Evolutionary conservation across 768 basidiomycete genomes (phyloP).

Genomic region (Pleurotus citrinopileatus): DNA sequence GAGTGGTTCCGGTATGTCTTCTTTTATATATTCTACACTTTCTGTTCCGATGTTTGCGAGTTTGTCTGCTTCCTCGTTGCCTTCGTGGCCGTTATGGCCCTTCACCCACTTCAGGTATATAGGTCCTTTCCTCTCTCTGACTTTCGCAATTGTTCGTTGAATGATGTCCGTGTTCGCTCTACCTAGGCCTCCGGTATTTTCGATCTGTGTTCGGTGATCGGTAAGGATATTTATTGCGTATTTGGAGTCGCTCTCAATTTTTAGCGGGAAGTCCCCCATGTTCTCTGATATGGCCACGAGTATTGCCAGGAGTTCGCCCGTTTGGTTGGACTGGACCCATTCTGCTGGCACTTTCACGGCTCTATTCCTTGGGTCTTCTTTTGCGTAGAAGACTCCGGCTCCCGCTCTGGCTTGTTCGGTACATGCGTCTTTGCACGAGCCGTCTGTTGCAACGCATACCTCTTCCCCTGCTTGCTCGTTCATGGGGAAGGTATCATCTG

Average conservation of each 20-base stretch:
- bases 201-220: conserved; percentile 15
- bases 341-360: conserved; percentile 11
- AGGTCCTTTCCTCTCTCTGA: conserved; percentile 13
- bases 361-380: conserved; percentile 15
- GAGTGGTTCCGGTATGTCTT: neutral
- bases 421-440: neutral
- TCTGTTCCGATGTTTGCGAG: conserved; percentile 16
- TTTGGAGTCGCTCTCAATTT: conserved; percentile 21
- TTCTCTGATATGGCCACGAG: conserved; percentile 7
- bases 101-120: conserved; percentile 23
- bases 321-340: conserved; percentile 19
- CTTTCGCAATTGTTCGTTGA: neutral
- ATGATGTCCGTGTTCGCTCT: conserved; percentile 16
- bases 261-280: conserved; percentile 3
- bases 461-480: neutral
- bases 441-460: neutral
- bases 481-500: neutral
- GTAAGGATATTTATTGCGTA: conserved; percentile 20
- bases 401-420: neutral
- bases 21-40: conserved; percentile 5
- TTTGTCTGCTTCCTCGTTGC: conserved; percentile 21
- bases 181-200: conserved; percentile 23
- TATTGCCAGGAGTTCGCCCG: conserved; percentile 15
- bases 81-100: conserved; percentile 17
- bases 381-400: neutral